Evolutionary conservation across 768 basidiomycete genomes (phyloP).

Genomic region (Podaxis rugospora): DNA sequence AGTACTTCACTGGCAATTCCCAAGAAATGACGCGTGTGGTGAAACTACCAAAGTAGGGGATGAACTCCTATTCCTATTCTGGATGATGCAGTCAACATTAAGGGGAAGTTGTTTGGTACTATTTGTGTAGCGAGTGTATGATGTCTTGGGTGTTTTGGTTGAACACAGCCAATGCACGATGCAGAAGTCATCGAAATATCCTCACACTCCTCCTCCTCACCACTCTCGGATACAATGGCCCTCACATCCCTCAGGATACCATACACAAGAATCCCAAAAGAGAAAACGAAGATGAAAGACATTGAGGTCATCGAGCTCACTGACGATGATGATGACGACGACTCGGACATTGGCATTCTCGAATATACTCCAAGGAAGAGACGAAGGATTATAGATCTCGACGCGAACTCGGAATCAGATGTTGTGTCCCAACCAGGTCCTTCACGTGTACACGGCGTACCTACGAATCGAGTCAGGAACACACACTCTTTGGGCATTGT

Average conservation of each 20-base stretch:
- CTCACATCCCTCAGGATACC: not conserved
- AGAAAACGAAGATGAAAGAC: conserved; percentile 11
- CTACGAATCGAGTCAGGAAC: not conserved
- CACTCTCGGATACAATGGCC: not conserved
- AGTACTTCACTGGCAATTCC: no score
- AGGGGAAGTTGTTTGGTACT: no score
- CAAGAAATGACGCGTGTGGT: no score
- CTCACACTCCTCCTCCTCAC: not conserved
- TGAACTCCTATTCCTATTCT: no score
- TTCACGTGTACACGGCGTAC: not conserved
- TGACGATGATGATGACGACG: not conserved
- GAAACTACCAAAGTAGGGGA: no score
- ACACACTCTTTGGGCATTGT: not conserved
- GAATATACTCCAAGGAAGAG: not conserved
- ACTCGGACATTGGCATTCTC: not conserved
- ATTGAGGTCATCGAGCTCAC: conserved; percentile 11
- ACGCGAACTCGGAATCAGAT: not conserved
- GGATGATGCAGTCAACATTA: no score
- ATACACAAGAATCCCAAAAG: not conserved
- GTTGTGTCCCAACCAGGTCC: not conserved
- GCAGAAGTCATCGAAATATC: not conserved
- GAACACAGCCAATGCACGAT: not conserved
- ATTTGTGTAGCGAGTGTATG: no score
- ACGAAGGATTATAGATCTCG: not conserved
- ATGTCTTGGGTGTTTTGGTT: no score